These are phyloP conservation scores for Cryomyces minteri DNA, from an alignment of 495 filamentous ascomycete species.

Conservation along the genomic window DNA sequence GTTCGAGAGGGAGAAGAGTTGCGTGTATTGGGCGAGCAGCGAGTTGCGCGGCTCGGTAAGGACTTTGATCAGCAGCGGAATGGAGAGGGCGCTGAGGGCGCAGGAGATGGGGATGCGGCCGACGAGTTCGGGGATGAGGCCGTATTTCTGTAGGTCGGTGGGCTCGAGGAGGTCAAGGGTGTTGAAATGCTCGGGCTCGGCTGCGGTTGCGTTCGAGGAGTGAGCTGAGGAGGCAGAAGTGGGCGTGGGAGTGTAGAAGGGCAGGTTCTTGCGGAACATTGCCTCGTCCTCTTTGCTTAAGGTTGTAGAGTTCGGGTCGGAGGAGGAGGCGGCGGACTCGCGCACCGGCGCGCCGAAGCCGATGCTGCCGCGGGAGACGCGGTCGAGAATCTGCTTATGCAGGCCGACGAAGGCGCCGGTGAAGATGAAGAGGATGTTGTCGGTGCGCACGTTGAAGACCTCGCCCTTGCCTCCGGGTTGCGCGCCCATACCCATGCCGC, in stretches of 20 bases:
- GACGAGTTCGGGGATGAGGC: conserved; percentile 87
- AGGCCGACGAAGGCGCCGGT: conserved; percentile 90
- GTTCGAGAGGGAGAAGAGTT: conserved; percentile 66
- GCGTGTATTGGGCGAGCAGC: conserved; percentile 67
- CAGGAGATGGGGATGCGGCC: conserved; percentile 80
- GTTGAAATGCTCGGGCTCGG: conserved; percentile 31
- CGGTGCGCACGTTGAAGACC: conserved; percentile 77
- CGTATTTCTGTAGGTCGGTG: conserved; percentile 72
- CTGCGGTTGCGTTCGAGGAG: conserved; percentile 8
- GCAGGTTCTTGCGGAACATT: conserved; percentile 48
- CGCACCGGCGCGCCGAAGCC: conserved; percentile 80
- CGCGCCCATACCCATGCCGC: conserved; percentile 7
- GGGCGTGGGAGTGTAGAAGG: conserved; percentile 35
- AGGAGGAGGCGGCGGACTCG: conserved; percentile 16
- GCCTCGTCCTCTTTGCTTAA: conserved; percentile 32
- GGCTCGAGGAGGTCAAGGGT: conserved; percentile 67
- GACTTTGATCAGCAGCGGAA: conserved; percentile 62
- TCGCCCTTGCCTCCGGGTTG: conserved; percentile 45
- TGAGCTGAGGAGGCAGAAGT: neutral
- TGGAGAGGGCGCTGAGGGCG: conserved; percentile 64
- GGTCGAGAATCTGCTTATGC: conserved; percentile 70
- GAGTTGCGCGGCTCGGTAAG: conserved; percentile 84
- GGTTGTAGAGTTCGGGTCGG: conserved; percentile 18
- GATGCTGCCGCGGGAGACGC: conserved; percentile 73
- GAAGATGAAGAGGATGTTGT: conserved; percentile 93